A percentile compares a stretch with the other conserved stretches of the same genome.
Evolutionary conservation across 768 basidiomycete genomes (phyloP).

Genomic region (Rhizopogon vesiculosus): DNA sequence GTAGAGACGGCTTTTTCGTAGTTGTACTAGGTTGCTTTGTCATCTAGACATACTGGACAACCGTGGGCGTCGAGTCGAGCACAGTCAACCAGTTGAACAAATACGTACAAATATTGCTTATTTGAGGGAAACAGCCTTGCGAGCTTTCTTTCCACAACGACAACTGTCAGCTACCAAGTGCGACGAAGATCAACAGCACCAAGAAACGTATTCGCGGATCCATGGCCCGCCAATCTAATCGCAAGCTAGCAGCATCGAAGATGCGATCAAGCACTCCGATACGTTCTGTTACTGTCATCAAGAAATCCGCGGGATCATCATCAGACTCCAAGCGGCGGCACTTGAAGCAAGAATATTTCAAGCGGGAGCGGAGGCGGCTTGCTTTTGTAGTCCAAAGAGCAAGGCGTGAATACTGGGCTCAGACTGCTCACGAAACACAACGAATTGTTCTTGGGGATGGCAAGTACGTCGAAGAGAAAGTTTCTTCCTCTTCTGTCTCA

Average conservation of each 20-base stretch:
- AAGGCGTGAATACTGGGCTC: constrained; percentile 26
- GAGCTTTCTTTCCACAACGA: not conserved
- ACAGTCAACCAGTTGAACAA: too few species aligned
- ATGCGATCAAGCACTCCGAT: constrained; percentile 19
- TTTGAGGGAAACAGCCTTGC: not conserved
- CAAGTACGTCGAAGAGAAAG: constrained; percentile 31
- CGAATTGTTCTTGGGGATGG: constrained; percentile 35
- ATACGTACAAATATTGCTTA: constrained; percentile 2
- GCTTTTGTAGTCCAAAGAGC: constrained; percentile 19
- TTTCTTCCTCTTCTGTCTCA: constrained; percentile 4
- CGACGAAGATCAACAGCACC: constrained; percentile 4
- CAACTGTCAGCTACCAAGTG: not conserved
- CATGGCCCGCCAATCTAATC: constrained; percentile 18
- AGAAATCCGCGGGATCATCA: constrained; percentile 15
- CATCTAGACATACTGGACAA: too few species aligned
- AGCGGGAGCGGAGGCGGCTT: constrained; percentile 12
- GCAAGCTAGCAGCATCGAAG: constrained; percentile 22
- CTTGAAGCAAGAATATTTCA: constrained; percentile 16
- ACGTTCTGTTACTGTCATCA: constrained; percentile 17
- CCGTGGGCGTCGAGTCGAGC: too few species aligned
- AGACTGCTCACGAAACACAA: constrained; percentile 32
- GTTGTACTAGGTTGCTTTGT: too few species aligned
- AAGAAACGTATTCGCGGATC: not conserved
- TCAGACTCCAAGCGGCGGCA: constrained; percentile 15
- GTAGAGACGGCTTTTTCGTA: too few species aligned